A percentile compares a stretch with the other conserved stretches of the same genome.
phyloP scores from a whole-genome alignment of 768 basidiomycete species.

The Cystobasidium tubakii region DNA sequence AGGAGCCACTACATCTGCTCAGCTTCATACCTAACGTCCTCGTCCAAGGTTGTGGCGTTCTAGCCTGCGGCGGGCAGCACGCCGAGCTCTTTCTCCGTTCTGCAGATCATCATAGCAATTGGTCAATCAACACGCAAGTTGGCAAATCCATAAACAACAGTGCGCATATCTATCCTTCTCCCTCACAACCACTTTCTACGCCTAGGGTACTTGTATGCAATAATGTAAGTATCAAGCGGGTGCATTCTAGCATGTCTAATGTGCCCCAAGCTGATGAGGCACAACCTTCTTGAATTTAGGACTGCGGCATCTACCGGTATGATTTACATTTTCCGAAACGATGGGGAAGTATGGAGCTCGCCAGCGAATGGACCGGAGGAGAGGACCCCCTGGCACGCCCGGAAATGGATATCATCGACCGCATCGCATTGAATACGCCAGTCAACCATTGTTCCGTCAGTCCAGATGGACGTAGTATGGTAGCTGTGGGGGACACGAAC shows the following conservation, averaged over 20 bases:
- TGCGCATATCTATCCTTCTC: constrained; percentile 56
- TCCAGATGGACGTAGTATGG: constrained; percentile 74
- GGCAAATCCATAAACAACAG: constrained; percentile 72
- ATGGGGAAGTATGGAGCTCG: constrained; percentile 16
- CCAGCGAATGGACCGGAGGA: background rate
- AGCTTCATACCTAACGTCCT: constrained; percentile 38
- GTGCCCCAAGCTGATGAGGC: background rate
- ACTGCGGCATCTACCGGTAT: constrained; percentile 68
- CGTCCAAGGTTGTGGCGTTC: constrained; percentile 39
- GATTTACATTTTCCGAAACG: constrained; percentile 48
- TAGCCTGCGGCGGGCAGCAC: constrained; percentile 43
- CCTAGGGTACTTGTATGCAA: constrained; percentile 77
- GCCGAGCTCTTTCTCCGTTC: constrained; percentile 41
- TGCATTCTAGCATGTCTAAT: background rate
- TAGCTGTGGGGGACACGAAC: constrained; percentile 85
- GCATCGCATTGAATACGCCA: constrained; percentile 37
- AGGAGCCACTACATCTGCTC: constrained; percentile 30
- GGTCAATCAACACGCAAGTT: constrained; percentile 23
- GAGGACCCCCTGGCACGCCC: constrained; percentile 3
- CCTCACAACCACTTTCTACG: constrained; percentile 17
- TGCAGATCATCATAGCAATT: background rate
- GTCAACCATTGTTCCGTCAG: constrained; percentile 62
- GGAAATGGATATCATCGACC: constrained; percentile 16
- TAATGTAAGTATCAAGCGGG: constrained; percentile 52
- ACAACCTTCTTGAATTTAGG: constrained; percentile 45